Evolutionary conservation across 2,329 filamentous ascomycete species (phyloP).

Genomic region (Apiospora saccharicola): DNA sequence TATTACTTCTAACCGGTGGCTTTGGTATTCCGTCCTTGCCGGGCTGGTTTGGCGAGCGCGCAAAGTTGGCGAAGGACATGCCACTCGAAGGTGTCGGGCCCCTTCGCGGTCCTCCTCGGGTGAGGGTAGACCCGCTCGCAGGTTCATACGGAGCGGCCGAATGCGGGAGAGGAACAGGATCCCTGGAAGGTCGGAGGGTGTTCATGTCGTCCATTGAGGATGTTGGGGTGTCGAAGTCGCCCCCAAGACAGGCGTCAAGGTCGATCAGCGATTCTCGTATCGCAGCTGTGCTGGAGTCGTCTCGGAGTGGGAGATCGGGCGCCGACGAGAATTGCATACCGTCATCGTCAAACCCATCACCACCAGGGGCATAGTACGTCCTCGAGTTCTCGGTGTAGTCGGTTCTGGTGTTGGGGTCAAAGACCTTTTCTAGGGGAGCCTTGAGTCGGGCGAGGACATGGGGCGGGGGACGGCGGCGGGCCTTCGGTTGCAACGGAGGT

Average conservation of each 20-base stretch:
- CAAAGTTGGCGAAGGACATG: background rate
- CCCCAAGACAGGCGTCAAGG: slow-evolving; percentile 66
- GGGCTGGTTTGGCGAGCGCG: background rate
- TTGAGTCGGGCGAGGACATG: slow-evolving; percentile 64
- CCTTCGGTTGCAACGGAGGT: slow-evolving; percentile 58
- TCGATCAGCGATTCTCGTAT: slow-evolving; percentile 72
- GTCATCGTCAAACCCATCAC: slow-evolving; percentile 39
- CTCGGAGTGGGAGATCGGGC: slow-evolving; percentile 66
- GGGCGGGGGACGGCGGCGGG: slow-evolving; percentile 62
- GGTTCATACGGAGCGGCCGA: slow-evolving; percentile 33
- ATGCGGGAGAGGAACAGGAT: slow-evolving; percentile 47
- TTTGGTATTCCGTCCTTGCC: background rate
- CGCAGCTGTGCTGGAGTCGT: slow-evolving; percentile 59
- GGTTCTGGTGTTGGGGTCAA: slow-evolving; percentile 70
- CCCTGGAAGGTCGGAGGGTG: slow-evolving; percentile 57
- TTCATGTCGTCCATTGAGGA: slow-evolving; percentile 67
- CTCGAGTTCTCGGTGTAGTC: slow-evolving; percentile 71
- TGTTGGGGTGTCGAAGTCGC: slow-evolving; percentile 50
- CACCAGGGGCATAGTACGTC: slow-evolving; percentile 55
- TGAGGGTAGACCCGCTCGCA: background rate
- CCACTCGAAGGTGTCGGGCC: background rate
- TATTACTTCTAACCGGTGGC: slow-evolving; percentile 46
- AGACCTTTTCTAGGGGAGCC: slow-evolving; percentile 69
- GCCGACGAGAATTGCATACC: slow-evolving; percentile 40
- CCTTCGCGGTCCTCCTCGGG: background rate